Evolutionary conservation across 2,329 filamentous ascomycete genomes (phyloP), one percentile per base, ranked within the genome.

Genomic region (Didymella keratinophila): DNA sequence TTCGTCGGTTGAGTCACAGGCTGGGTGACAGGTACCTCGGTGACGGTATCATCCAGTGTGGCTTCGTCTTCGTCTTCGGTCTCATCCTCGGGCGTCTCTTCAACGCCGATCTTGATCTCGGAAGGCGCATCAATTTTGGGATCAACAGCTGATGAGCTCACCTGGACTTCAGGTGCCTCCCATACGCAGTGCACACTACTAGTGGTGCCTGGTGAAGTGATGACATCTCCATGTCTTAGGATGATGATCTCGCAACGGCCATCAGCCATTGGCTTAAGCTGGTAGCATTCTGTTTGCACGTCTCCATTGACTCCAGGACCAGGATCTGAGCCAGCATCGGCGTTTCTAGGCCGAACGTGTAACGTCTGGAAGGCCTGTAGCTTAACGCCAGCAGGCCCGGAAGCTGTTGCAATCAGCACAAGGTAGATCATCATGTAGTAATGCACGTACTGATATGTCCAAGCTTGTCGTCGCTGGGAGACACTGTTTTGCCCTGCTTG

Each of bases 61-160:
- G 58, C 64, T 46, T 71, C 69, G 37, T 28, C 30, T 32, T 32
- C 30, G 12, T 72, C 70, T 46, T 73, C 71, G 10, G 66, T 70
- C 37, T 69, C 66, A 2, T 68, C 63, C 18, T 66, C 65, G 9
- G 56, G 52, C 8, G 55, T 52, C 18, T 49, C 60, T 11, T 45
- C 52, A 28, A 63, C 47, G n/a, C 36, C 55, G 36, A 43, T 39
- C 12, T 36, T 16, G 16, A 6, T 20, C 10, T 61, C 28, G 14
- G 56, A 36, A 2, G 47, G 42, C 8, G 23, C 23, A 25, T 63
- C 42, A 9, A 25, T 44, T 14, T 61, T 46, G 20, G 46, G 54
- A 10, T 66, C 64, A 18, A 58, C 64, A n/a, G 66, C 67, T 6
- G 73, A 74, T 1, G 73, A 74, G 32, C 69, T 69, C 32, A 76